Conservation (phyloP, 805 yeast genomes). For the Yarrowia bubula region DNA sequence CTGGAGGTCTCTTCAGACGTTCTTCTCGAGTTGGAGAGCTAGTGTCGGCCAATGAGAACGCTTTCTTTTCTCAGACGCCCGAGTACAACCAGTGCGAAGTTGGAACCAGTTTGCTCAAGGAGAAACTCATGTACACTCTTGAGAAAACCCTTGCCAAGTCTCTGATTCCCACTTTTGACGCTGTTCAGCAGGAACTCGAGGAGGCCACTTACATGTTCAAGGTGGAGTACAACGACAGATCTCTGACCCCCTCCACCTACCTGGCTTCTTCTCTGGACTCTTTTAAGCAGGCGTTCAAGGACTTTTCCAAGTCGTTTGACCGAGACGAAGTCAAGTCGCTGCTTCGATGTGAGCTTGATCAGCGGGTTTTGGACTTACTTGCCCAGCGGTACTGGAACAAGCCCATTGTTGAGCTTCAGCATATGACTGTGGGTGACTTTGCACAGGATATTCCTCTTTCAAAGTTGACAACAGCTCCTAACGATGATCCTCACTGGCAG, state of each 20-base stretch:
- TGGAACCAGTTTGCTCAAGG: slow-evolving; percentile 72
- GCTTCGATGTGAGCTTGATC: slow-evolving; percentile 82
- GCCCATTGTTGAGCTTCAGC: slow-evolving; percentile 42
- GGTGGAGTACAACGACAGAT: slow-evolving; percentile 94
- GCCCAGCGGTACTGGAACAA: slow-evolving; percentile 93
- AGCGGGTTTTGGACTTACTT: slow-evolving; percentile 76
- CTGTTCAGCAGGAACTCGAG: slow-evolving; percentile 88
- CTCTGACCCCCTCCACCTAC: slow-evolving; percentile 89
- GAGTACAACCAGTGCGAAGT: slow-evolving; percentile 66
- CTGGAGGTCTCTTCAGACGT: slow-evolving; percentile 50
- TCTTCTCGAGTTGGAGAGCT: slow-evolving; percentile 57
- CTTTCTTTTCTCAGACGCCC: slow-evolving; percentile 63
- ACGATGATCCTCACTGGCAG: slow-evolving; percentile 82
- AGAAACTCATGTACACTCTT: slow-evolving; percentile 77
- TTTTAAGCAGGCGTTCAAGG: slow-evolving; percentile 81
- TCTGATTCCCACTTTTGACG: slow-evolving; percentile 77
- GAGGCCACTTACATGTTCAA: slow-evolving; percentile 90
- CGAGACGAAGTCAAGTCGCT: slow-evolving; percentile 77
- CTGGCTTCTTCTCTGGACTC: slow-evolving; percentile 88
- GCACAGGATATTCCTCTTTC: slow-evolving; percentile 49
- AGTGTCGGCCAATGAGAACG: slow-evolving; percentile 47
- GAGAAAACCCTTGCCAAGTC: slow-evolving; percentile 90
- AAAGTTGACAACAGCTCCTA: slow-evolving; percentile 55
- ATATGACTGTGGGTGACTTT: slow-evolving; percentile 30
- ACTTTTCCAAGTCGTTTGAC: slow-evolving; percentile 77